These are phyloP conservation scores for Coemansia sp. DNA, from an alignment of 192 early-diverging fungal genomes.

Conservation along the genomic window DNA sequence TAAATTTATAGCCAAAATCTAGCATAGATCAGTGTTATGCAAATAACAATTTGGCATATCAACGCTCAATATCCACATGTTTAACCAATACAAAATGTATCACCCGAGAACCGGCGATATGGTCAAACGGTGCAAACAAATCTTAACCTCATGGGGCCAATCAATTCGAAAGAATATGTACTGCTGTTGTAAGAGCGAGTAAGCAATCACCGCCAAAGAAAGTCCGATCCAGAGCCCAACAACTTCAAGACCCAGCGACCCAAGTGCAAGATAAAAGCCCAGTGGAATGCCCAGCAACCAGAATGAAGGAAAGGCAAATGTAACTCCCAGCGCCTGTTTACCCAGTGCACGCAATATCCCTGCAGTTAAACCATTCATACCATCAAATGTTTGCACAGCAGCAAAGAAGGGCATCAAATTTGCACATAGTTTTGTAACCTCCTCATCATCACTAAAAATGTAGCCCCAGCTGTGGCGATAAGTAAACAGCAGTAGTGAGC, in stretches of 20 bases:
- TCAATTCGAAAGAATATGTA: conserved; percentile 40
- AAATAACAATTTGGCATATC: too few species aligned
- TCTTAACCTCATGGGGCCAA: conserved; percentile 51
- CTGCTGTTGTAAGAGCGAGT: conserved; percentile 34
- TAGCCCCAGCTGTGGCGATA: conserved; percentile 64
- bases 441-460: conserved; percentile 45
- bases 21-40: too few species aligned
- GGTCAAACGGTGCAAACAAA: conserved; percentile 27
- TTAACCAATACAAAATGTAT: too few species aligned
- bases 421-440: conserved; percentile 33
- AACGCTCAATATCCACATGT: too few species aligned
- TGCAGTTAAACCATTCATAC: conserved; percentile 60
- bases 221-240: conserved; percentile 65
- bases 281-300: conserved; percentile 56
- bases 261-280: conserved; percentile 56
- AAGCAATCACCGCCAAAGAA: conserved; percentile 49
- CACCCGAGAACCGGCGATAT: neutral
- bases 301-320: conserved; percentile 54
- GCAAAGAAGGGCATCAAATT: conserved; percentile 43
- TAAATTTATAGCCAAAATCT: too few species aligned
- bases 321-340: conserved; percentile 52
- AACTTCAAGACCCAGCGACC: conserved; percentile 39
- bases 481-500: conserved; percentile 59
- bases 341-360: conserved; percentile 59
- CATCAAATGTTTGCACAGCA: conserved; percentile 50